Base-by-base conservation (phyloP, 352 stramenopile species). In the Pythium volutum region DNA sequence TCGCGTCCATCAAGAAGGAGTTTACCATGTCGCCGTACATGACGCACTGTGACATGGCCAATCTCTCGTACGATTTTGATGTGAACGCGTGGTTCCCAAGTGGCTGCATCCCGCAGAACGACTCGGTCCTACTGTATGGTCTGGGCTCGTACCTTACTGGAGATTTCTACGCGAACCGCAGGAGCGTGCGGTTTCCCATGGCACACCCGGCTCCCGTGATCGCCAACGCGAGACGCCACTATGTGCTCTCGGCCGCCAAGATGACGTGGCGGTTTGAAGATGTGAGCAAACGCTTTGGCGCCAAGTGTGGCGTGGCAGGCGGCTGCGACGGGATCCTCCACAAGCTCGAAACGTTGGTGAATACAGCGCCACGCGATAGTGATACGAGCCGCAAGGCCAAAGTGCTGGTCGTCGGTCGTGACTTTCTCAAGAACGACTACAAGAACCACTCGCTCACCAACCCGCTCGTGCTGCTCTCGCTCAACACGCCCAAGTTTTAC, bases 1-100 rank as follows among this genome's bases (percentile, higher is more conserved):
- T 47, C 0, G 15, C 50, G 14, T 6, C 53, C 1, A 31, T 49
- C 55, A 62, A 59, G 41, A 68, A 64, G 25, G 31, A 63, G 31
- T 23, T 64, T n/a, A 34, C 22, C 15, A 52, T 68, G 34, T 20
- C 34, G 15, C 61, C 61, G 26, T 64, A 65, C 62, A 45, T 57
- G 42, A 39, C 15, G 15, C 8, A 60, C 29, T 68, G 61, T 27
- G 41, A 55, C 22, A 25, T 27, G 16, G 36, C 33, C 20, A 56
- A 49, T 4, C n/a, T 68, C 14, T 22, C 20, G 14, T 68, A 68
- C 55, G n/a, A 55, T 29, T 22, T 39, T 20, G 56, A 69, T 31
- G 7, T 57, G 8, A 25, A 23, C 25, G 9, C 39, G 12, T 65
- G 31, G 39, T 65, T 65, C 23, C 62, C 62, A 4, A 46, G 11